Evolutionary conservation across 208 protist species (phyloP).

Genomic region (Naegleria lovaniensis): DNA sequence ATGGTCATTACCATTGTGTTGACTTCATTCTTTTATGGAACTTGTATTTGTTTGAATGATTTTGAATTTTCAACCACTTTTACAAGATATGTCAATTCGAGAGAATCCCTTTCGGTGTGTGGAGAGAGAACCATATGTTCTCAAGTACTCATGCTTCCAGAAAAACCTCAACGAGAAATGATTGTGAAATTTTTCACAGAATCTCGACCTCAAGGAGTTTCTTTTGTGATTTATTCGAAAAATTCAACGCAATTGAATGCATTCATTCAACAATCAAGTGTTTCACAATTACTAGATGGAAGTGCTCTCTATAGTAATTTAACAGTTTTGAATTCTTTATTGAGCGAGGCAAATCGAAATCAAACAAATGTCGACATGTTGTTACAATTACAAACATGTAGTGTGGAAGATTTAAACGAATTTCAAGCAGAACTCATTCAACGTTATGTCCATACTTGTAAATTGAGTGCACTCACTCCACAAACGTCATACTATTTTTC

Average conservation of each 20-base stretch:
- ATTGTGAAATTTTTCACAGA: slow-evolving; percentile 20
- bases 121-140: neutral
- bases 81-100: neutral
- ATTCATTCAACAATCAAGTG: neutral
- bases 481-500: neutral
- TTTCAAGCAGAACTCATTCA: neutral
- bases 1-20: neutral
- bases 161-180: neutral
- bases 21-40: neutral
- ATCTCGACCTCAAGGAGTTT: neutral
- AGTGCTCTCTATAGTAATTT: too few relatives aligned
- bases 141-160: neutral
- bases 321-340: too few relatives aligned
- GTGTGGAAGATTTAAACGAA: neutral
- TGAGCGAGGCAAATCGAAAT: too few relatives aligned
- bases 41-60: neutral
- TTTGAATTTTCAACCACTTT: neutral
- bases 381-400: neutral
- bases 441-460: slow-evolving; percentile 4
- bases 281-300: too few relatives aligned
- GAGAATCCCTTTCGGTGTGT: neutral
- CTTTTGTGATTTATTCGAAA: neutral
- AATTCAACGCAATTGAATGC: neutral
- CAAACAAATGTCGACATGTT: too few relatives aligned
- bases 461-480: neutral